phyloP scores from a whole-genome alignment of 2,329 filamentous ascomycete species.

The Ceratocystis variospora region DNA sequence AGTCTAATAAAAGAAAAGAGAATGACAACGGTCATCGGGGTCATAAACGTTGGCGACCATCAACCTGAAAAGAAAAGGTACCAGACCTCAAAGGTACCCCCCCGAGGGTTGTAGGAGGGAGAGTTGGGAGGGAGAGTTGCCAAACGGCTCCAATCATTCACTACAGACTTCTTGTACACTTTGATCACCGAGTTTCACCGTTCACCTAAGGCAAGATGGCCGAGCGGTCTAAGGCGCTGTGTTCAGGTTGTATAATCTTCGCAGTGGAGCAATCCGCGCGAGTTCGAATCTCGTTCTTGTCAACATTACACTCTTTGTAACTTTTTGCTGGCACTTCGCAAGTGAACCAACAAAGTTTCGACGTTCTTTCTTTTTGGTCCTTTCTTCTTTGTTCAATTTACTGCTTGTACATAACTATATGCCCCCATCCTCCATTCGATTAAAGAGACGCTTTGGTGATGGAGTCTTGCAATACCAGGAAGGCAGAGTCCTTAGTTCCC shows the following conservation, averaged over 20 bases:
- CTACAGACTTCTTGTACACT: no score
- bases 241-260: conserved; percentile 14
- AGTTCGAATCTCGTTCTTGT: conserved; percentile 15
- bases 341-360: not conserved
- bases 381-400: not conserved
- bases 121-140: no score
- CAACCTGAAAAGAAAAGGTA: no score
- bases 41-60: no score
- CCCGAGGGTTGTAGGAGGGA: no score
- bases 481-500: conserved; percentile 34
- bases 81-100: no score
- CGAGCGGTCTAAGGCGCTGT: conserved; percentile 18
- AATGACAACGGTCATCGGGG: no score
- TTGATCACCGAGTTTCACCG: not conserved
- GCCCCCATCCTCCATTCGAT: no score
- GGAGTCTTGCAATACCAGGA: conserved; percentile 33
- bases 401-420: not conserved
- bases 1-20: no score
- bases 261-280: conserved; percentile 16
- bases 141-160: no score
- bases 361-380: not conserved
- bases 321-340: not conserved
- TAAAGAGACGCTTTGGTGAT: conserved; percentile 24
- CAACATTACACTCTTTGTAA: not conserved
- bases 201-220: conserved; percentile 14